Percentiles rank a stretch among this genome's conserved stretches.
phyloP scores from a whole-genome alignment of 345 rosid genomes.

The Moricandia arvensis region DNA sequence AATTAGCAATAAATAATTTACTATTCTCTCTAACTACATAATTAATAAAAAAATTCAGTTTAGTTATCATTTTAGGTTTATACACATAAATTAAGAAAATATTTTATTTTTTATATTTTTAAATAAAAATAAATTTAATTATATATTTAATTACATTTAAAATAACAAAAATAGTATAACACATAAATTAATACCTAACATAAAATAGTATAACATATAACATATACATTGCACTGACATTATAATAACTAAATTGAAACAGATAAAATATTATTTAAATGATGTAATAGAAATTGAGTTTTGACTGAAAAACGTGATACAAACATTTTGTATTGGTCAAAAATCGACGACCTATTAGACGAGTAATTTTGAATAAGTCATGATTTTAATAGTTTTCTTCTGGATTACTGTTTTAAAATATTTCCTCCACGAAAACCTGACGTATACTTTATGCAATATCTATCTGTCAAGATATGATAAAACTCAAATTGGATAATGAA shows the following conservation, averaged over 20 bases:
- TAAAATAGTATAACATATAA: too few species aligned
- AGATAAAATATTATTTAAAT: background rate
- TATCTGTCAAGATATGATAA: constrained; percentile 28
- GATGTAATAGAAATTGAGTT: background rate
- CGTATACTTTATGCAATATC: constrained; percentile 10
- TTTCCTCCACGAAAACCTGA: constrained; percentile 12
- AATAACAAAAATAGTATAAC: too few species aligned
- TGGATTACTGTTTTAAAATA: background rate
- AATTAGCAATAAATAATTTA: background rate
- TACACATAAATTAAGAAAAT: too few species aligned
- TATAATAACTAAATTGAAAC: too few species aligned
- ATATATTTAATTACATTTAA: too few species aligned
- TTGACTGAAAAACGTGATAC: background rate
- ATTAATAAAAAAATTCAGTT: too few species aligned
- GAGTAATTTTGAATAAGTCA: background rate
- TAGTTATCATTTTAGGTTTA: too few species aligned
- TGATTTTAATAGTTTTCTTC: background rate
- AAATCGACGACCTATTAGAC: background rate
- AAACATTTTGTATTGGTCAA: background rate
- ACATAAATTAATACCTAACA: too few species aligned
- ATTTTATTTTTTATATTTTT: too few species aligned
- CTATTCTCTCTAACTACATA: background rate
- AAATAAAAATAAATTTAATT: too few species aligned
- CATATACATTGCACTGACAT: too few species aligned
- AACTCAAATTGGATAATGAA: too few species aligned